Conservation (phyloP, 2,329 filamentous ascomycete genomes). For the Ophiosphaerella korrae region DNA sequence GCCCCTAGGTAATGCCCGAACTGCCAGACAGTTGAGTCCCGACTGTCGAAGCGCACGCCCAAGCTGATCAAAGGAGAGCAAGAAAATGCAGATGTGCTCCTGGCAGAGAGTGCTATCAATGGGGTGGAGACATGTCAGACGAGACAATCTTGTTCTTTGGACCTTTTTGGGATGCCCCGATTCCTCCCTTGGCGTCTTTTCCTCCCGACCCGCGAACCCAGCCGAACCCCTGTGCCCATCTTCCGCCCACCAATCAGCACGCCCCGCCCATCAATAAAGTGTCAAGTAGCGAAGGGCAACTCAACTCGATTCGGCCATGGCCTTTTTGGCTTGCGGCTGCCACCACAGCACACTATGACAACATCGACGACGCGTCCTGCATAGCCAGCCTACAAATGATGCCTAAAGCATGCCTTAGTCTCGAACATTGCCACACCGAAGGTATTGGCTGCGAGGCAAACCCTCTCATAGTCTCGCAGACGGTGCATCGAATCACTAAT, state of each 20-base stretch:
- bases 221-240: constrained; percentile 3
- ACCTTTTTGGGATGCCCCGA: neutral
- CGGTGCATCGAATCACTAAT: constrained; percentile 11
- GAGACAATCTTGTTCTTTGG: too few species aligned
- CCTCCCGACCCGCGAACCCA: neutral
- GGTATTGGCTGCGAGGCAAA: constrained; percentile 2
- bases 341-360: neutral
- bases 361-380: neutral
- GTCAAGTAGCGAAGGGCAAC: neutral
- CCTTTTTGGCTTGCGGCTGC: neutral
- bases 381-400: neutral
- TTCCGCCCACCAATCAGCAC: too few species aligned
- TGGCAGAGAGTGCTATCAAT: too few species aligned
- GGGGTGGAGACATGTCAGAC: too few species aligned
- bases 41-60: neutral
- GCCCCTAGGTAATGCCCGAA: too few species aligned
- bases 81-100: too few species aligned
- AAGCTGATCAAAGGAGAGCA: neutral
- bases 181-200: neutral
- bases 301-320: neutral
- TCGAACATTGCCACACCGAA: neutral
- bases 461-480: neutral
- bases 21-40: too few species aligned
- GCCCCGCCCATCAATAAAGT: neutral
- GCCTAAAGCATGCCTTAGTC: neutral